Percentiles rank a stretch among this genome's conserved stretches.
These are phyloP conservation scores for Neofusicoccum cordaticola DNA, from an alignment of 2,329 filamentous ascomycete species.

Conservation along the genomic window DNA sequence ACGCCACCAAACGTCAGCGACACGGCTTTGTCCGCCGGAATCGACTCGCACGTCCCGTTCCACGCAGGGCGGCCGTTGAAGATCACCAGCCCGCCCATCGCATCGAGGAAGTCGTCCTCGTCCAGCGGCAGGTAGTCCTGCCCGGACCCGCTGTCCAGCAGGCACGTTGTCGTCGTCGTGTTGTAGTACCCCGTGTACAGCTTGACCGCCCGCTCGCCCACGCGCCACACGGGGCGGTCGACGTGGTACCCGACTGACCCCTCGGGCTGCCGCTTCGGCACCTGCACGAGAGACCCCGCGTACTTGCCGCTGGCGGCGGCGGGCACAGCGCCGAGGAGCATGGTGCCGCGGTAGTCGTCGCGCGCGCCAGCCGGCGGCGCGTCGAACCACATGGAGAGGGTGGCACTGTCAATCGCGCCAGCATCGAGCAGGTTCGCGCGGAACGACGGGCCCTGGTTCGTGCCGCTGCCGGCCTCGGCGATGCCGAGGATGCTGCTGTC, in stretches of 20 bases:
- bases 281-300: conserved; percentile 29
- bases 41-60: neutral
- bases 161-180: conserved; percentile 20
- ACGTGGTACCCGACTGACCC: neutral
- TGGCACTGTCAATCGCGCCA: conserved; percentile 24
- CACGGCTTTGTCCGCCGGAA: neutral
- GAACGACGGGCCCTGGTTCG: conserved; percentile 27
- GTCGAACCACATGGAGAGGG: conserved; percentile 39
- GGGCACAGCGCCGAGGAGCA: conserved; percentile 34
- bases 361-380: conserved; percentile 22
- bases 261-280: conserved; percentile 22
- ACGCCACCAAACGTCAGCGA: conserved; percentile 6
- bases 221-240: neutral
- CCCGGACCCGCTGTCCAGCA: conserved; percentile 32
- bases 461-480: conserved; percentile 24
- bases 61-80: neutral
- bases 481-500: conserved; percentile 29
- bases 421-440: conserved; percentile 29
- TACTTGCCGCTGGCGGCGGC: conserved; percentile 27
- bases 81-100: conserved; percentile 17
- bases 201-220: neutral
- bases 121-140: conserved; percentile 26
- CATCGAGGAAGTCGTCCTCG: conserved; percentile 23
- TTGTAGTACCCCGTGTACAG: neutral
- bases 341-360: conserved; percentile 26